Evolutionary conservation across 805 yeast species (phyloP).

Genomic region (Myxozyma nipponensis): DNA sequence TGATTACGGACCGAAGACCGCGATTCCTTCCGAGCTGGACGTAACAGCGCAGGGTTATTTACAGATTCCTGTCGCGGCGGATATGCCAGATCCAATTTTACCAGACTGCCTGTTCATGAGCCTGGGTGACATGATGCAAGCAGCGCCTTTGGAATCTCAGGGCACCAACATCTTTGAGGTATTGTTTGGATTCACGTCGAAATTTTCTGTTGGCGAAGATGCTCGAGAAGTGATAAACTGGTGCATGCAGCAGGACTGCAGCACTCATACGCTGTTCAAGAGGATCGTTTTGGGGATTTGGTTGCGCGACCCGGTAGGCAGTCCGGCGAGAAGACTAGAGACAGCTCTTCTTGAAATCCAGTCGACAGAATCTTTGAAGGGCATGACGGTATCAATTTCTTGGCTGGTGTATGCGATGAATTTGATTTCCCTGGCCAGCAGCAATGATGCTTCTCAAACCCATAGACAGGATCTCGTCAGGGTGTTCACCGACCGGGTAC

Average conservation of each 20-base stretch:
- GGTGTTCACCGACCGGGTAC: slow-evolving; percentile 14
- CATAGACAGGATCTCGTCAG: slow-evolving; percentile 9
- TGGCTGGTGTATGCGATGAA: slow-evolving; percentile 26
- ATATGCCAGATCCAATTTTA: slow-evolving; percentile 24
- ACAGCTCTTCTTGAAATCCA: slow-evolving; percentile 1
- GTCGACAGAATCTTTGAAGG: slow-evolving; percentile 4
- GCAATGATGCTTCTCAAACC: neutral
- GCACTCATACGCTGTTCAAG: slow-evolving; percentile 2
- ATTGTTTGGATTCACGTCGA: slow-evolving; percentile 15
- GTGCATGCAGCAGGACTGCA: slow-evolving; percentile 2
- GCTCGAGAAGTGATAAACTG: slow-evolving; percentile 11
- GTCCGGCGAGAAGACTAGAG: neutral
- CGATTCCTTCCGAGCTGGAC: neutral
- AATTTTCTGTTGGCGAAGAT: neutral
- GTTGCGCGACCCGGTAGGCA: slow-evolving; percentile 8
- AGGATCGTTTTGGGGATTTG: slow-evolving; percentile 14
- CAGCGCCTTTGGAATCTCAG: slow-evolving; percentile 4
- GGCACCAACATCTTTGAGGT: neutral
- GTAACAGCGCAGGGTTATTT: neutral
- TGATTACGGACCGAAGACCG: neutral
- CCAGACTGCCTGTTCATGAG: slow-evolving; percentile 24
- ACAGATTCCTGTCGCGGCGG: neutral
- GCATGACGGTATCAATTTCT: slow-evolving; percentile 25
- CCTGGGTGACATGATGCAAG: slow-evolving; percentile 20
- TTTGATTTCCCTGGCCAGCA: neutral